These are phyloP conservation scores for Zangia roseola DNA, from an alignment of 768 basidiomycete genomes.

Conservation along the genomic window DNA sequence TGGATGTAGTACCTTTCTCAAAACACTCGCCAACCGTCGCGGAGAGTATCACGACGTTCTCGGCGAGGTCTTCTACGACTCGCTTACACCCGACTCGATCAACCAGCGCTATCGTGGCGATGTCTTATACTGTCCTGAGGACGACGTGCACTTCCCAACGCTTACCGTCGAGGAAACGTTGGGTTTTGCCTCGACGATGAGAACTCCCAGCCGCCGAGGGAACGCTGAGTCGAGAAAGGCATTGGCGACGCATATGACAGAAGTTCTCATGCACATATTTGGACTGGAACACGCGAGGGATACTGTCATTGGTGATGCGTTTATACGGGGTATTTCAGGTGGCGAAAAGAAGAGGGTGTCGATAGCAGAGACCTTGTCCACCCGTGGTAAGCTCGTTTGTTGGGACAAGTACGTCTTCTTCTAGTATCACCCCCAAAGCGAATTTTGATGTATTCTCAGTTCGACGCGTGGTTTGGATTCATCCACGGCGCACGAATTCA, in stretches of 20 bases:
- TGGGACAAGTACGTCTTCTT: constrained; percentile 69
- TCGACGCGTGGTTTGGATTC: constrained; percentile 66
- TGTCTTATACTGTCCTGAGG: constrained; percentile 55
- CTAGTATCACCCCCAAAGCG: not conserved
- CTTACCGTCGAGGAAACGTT: constrained; percentile 50
- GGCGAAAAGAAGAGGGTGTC: constrained; percentile 83
- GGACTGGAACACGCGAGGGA: constrained; percentile 71
- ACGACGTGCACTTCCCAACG: constrained; percentile 82
- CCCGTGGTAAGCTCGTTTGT: constrained; percentile 57
- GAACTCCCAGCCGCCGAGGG: constrained; percentile 36
- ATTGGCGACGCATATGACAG: constrained; percentile 31
- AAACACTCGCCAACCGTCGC: constrained; percentile 48
- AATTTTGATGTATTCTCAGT: constrained; percentile 34
- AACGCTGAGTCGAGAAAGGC: constrained; percentile 22
- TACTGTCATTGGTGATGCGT: constrained; percentile 77
- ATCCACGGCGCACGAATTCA: constrained; percentile 72
- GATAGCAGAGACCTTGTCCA: constrained; percentile 69
- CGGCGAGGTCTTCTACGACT: constrained; percentile 44
- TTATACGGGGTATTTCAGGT: constrained; percentile 70
- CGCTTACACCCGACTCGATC: constrained; percentile 46
- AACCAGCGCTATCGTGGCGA: constrained; percentile 45
- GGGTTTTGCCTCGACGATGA: constrained; percentile 51
- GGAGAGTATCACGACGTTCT: constrained; percentile 41
- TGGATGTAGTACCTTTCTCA: constrained; percentile 49
- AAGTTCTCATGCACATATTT: constrained; percentile 65